Percentiles rank a stretch among this genome's conserved stretches.
Evolutionary conservation across 371 early-diverging fungal genomes (phyloP).

Genomic region (Rhizopus arrhizus): DNA sequence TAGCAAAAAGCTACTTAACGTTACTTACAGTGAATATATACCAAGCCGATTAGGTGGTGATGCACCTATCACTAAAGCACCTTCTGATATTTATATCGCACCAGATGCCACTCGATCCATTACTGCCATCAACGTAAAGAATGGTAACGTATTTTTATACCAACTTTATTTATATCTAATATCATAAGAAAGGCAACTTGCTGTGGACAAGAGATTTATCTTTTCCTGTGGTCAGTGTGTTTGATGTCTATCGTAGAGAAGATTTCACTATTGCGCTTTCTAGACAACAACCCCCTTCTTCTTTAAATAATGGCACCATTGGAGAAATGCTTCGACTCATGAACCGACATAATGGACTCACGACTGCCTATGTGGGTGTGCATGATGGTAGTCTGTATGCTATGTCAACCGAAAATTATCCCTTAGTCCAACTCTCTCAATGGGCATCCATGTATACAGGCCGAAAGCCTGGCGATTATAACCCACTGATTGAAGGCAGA

Average conservation of each 20-base stretch:
- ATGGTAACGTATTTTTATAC: conserved; percentile 21
- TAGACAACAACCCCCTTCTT: conserved; percentile 35
- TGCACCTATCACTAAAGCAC: conserved; percentile 25
- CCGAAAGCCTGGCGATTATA: conserved; percentile 30
- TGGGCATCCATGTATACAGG: conserved; percentile 48
- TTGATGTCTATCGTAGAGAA: conserved; percentile 43
- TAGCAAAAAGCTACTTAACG: conserved; percentile 37
- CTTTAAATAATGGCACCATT: conserved; percentile 32
- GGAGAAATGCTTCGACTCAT: conserved; percentile 31
- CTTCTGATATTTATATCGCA: conserved; percentile 46
- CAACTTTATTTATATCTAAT: neutral
- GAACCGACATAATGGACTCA: conserved; percentile 5
- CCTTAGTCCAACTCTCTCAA: conserved; percentile 52
- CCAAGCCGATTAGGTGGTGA: conserved; percentile 47
- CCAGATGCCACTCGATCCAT: conserved; percentile 39
- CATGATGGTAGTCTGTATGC: conserved; percentile 62
- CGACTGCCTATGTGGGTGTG: conserved; percentile 57
- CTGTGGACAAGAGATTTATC: conserved; percentile 39
- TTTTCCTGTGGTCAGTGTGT: conserved; percentile 42
- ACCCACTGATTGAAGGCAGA: conserved; percentile 15
- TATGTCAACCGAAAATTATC: conserved; percentile 60
- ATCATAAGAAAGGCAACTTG: conserved; percentile 19
- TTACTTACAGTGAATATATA: conserved; percentile 50
- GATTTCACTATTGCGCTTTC: conserved; percentile 40
- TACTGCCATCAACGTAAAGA: conserved; percentile 35